These are phyloP conservation scores for Letharia columbiana DNA, from an alignment of 495 filamentous ascomycete species.

Conservation along the genomic window DNA sequence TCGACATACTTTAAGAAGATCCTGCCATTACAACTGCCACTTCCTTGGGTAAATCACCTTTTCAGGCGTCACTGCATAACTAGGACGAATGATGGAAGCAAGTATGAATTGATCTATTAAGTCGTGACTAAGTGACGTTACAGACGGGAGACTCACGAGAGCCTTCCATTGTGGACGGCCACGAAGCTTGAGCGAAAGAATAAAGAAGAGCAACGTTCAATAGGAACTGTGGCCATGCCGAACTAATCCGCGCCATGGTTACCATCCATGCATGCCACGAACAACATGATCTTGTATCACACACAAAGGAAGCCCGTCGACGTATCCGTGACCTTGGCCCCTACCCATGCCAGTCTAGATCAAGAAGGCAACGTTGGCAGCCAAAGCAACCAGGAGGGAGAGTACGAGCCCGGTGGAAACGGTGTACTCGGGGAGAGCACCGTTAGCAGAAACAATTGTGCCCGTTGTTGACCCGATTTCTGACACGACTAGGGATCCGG, in stretches of 20 bases:
- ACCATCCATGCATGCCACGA: neutral
- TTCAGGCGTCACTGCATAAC: neutral
- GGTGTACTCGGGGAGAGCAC: constrained; percentile 1
- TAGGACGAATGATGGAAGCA: neutral
- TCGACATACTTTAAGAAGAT: neutral
- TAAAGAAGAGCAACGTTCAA: neutral
- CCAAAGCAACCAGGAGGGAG: neutral
- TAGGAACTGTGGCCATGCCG: neutral
- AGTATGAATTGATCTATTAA: neutral
- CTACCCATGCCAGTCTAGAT: neutral
- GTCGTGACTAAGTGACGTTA: constrained; percentile 1
- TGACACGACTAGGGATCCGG: neutral
- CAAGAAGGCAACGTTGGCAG: constrained; percentile 13
- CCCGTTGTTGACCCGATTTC: neutral
- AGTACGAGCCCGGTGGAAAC: neutral
- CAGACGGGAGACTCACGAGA: neutral
- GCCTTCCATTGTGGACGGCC: neutral
- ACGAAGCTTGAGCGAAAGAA: constrained; percentile 1
- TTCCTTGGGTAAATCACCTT: neutral
- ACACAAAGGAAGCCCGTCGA: neutral
- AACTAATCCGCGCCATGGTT: neutral
- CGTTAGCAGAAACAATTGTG: neutral
- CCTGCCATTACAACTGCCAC: neutral
- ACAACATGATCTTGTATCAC: neutral
- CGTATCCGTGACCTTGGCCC: neutral